Conservation (phyloP, 2,329 filamentous ascomycete genomes). For the Coniochaeta hoffmannii region DNA sequence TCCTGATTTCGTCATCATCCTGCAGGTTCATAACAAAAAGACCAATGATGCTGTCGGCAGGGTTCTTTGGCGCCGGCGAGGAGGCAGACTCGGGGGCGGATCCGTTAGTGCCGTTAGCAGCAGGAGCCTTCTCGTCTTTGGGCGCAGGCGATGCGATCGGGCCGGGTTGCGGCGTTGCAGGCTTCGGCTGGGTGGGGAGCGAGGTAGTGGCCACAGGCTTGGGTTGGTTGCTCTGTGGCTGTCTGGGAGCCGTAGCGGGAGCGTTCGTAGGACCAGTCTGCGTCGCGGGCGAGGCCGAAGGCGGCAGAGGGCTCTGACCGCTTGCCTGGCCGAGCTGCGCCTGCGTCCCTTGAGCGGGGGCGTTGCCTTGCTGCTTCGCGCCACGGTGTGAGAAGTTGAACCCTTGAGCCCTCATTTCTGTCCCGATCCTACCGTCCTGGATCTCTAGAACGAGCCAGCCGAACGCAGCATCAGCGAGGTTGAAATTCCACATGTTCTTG, state of each 20-base stretch:
- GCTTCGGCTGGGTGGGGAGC: slow-evolving; percentile 32
- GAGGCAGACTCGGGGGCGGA: slow-evolving; percentile 43
- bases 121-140: slow-evolving; percentile 52
- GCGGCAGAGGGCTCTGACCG: slow-evolving; percentile 24
- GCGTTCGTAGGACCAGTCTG: slow-evolving; percentile 22
- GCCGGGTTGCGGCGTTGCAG: slow-evolving; percentile 39
- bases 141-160: slow-evolving; percentile 30
- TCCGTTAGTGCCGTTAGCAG: slow-evolving; percentile 41
- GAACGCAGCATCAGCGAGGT: slow-evolving; percentile 93
- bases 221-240: slow-evolving; percentile 27
- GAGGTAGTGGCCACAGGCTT: slow-evolving; percentile 35
- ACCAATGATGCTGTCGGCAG: slow-evolving; percentile 64
- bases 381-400: slow-evolving; percentile 98
- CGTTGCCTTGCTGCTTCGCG: slow-evolving; percentile 58
- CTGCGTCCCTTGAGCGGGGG: slow-evolving; percentile 25
- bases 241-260: slow-evolving; percentile 23
- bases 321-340: slow-evolving; percentile 22
- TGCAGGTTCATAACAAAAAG: slow-evolving; percentile 86
- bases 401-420: slow-evolving; percentile 96
- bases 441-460: slow-evolving; percentile 93
- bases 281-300: slow-evolving; percentile 21
- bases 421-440: slow-evolving; percentile 91
- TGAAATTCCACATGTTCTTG: slow-evolving; percentile 99
- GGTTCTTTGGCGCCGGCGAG: slow-evolving; percentile 53
- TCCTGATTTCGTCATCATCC: slow-evolving; percentile 73